These are phyloP conservation scores for Psilocybe cyanescens DNA, from an alignment of 768 basidiomycete genomes.

Conservation along the genomic window DNA sequence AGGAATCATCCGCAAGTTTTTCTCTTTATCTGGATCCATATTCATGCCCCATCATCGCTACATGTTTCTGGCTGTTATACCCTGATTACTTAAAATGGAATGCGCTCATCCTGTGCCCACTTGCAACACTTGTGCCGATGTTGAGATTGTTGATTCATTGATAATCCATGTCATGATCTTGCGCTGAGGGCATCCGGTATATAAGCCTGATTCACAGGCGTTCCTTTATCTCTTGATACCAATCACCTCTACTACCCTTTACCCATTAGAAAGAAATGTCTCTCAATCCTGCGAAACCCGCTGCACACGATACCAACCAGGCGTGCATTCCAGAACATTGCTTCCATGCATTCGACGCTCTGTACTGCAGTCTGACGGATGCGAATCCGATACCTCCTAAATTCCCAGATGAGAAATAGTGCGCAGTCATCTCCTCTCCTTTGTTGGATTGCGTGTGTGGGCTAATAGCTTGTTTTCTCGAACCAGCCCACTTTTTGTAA, in stretches of 20 bases:
- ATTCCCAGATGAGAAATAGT: constrained; percentile 83
- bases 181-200: constrained; percentile 6
- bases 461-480: background rate
- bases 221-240: constrained; percentile 4
- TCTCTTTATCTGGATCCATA: background rate
- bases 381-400: constrained; percentile 59
- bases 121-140: constrained; percentile 6
- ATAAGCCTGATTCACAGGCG: constrained; percentile 16
- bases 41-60: background rate
- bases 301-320: constrained; percentile 37
- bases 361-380: constrained; percentile 75
- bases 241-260: constrained; percentile 1
- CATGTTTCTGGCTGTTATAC: constrained; percentile 14
- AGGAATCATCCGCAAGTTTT: constrained; percentile 20
- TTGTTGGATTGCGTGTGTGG: background rate
- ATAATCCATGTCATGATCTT: constrained; percentile 17
- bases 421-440: constrained; percentile 28
- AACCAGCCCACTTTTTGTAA: constrained; percentile 89
- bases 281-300: constrained; percentile 56
- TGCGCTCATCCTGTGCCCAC: constrained; percentile 5
- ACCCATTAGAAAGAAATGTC: constrained; percentile 44
- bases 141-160: constrained; percentile 15
- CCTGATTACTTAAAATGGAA: constrained; percentile 1
- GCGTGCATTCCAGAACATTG: constrained; percentile 77
- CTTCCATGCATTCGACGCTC: constrained; percentile 79